A percentile compares a stretch with the other conserved stretches of the same genome.
These are phyloP conservation scores for Russula dissimulans DNA, from an alignment of 768 basidiomycete species.

Conservation along the genomic window DNA sequence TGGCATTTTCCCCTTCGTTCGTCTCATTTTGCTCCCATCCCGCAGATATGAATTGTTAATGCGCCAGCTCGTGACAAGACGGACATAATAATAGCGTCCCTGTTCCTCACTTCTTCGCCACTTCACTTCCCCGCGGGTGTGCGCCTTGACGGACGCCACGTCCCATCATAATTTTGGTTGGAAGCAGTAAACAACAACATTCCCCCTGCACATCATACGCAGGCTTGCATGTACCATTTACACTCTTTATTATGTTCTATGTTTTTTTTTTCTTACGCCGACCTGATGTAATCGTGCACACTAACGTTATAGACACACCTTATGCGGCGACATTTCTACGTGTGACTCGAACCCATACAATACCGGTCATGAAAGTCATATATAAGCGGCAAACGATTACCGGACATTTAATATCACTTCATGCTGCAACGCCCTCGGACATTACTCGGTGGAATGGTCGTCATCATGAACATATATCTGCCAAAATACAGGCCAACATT, in stretches of 20 bases:
- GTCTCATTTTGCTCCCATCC: not conserved
- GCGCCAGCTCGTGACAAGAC: constrained; percentile 23
- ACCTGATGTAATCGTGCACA: constrained; percentile 4
- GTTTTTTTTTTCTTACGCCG: not conserved
- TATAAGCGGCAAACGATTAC: not conserved
- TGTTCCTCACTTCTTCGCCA: not conserved
- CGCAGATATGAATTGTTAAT: constrained; percentile 36
- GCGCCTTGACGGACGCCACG: not conserved
- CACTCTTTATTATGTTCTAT: not conserved
- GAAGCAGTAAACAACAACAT: constrained; percentile 2
- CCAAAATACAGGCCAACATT: not conserved
- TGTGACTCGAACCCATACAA: not conserved
- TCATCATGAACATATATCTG: constrained; percentile 4
- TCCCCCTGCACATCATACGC: not conserved
- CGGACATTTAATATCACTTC: not conserved
- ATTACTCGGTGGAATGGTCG: not conserved
- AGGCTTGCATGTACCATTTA: constrained; percentile 13
- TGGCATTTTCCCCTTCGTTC: too few species aligned
- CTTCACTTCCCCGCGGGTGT: not conserved
- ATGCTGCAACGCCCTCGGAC: not conserved
- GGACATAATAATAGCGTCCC: not conserved
- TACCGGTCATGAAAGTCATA: not conserved
- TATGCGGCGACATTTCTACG: not conserved
- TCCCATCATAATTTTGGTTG: not conserved
- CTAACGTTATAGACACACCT: constrained; percentile 7